phyloP scores from a whole-genome alignment of 345 rosid genomes.

The Linum trigynum region DNA sequence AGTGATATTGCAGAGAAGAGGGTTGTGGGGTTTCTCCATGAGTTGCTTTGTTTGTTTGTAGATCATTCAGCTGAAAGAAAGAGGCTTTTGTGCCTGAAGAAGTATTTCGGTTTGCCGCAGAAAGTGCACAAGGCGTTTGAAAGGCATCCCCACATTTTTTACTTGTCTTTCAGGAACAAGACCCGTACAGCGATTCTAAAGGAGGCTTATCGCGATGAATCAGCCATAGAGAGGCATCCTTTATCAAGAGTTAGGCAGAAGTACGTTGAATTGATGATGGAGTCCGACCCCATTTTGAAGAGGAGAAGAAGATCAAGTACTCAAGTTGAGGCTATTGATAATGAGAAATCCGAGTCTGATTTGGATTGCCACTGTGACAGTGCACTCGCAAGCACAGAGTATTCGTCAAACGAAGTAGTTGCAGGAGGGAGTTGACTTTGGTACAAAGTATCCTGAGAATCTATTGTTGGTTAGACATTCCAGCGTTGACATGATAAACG shows the following conservation, averaged over 20 bases:
- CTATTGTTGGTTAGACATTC: no score
- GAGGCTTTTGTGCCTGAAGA: constrained; percentile 62
- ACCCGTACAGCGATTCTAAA: constrained; percentile 75
- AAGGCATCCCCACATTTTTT: constrained; percentile 76
- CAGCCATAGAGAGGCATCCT: constrained; percentile 50
- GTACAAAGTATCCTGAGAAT: no score
- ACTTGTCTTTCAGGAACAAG: constrained; percentile 57
- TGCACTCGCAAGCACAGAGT: background rate
- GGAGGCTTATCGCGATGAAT: constrained; percentile 52
- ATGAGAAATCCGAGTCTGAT: constrained; percentile 35
- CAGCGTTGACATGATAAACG: no score
- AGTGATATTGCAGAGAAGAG: constrained; percentile 80
- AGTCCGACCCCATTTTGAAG: constrained; percentile 39
- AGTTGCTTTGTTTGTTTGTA: constrained; percentile 67
- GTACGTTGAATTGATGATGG: constrained; percentile 56
- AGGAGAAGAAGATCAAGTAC: constrained; percentile 23
- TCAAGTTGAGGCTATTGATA: constrained; percentile 10
- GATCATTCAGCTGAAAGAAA: constrained; percentile 78
- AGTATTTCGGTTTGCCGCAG: constrained; percentile 51
- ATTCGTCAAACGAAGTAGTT: background rate
- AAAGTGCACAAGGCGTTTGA: constrained; percentile 77
- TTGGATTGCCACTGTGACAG: constrained; percentile 16
- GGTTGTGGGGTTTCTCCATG: constrained; percentile 78
- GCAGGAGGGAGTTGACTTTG: background rate
- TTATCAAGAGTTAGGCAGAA: constrained; percentile 46